phyloP scores from a whole-genome alignment of 2,329 filamentous ascomycete species.

The Fusarium tanahbumbuense region DNA sequence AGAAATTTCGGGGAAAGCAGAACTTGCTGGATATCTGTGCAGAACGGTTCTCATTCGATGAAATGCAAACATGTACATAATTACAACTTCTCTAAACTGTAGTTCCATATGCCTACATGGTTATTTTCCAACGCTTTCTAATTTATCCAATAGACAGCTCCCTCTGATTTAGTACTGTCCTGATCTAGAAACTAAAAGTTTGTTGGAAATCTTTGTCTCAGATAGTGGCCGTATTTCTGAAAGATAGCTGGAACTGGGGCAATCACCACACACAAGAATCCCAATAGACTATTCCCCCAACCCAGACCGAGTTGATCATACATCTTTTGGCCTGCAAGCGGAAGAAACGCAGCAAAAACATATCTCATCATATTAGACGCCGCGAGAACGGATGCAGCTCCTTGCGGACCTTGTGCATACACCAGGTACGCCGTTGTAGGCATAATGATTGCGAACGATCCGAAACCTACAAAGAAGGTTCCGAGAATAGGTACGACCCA shows the following conservation, averaged over 20 bases:
- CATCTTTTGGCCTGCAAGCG: conserved; percentile 62
- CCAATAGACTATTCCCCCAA: conserved; percentile 51
- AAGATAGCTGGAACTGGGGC: conserved; percentile 45
- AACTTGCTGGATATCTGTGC: no score
- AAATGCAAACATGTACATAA: no score
- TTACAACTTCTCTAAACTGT: no score
- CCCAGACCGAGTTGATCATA: conserved; percentile 55
- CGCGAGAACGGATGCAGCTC: conserved; percentile 42
- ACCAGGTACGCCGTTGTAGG: conserved; percentile 43
- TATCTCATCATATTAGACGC: conserved; percentile 54
- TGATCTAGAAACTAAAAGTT: no score
- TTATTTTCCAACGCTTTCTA: no score
- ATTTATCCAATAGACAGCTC: no score
- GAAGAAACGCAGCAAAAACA: conserved; percentile 69
- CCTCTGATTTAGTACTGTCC: no score
- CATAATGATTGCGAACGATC: conserved; percentile 54
- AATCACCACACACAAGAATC: conserved; percentile 56
- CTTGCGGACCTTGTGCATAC: conserved; percentile 39
- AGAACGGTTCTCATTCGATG: no score
- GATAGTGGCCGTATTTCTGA: conserved; percentile 26
- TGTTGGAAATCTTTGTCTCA: background rate
- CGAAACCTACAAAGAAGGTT: conserved; percentile 62
- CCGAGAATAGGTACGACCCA: conserved; percentile 72
- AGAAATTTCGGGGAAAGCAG: no score
- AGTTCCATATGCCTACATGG: no score